Base-by-base conservation (phyloP, 2,329 filamentous ascomycete genomes). In the Tolypocladium guangdongense region DNA sequence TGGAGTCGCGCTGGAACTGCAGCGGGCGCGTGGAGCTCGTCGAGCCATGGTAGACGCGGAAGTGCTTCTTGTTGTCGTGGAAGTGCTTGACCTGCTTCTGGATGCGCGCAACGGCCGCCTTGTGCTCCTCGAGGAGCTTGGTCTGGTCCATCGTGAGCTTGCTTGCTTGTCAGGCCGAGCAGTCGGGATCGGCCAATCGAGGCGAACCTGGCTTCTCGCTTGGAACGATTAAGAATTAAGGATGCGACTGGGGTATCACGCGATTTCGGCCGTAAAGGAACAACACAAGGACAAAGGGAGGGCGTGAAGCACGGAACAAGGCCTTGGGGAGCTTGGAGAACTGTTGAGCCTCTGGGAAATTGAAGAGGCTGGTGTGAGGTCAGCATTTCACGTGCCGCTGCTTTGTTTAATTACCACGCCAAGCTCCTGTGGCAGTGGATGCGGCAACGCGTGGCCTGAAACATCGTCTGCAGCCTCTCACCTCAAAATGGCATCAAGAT, bases 1-100 rank as follows among this genome's bases (percentile, higher is more conserved):
- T 70, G 53, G 70, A 64, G 53, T 66, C 66, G 52, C 64, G 64
- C 16, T 62, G 64, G 57, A 68, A 68, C 50, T 58, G 56, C 54
- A 63, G 51, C 39, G 76, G 75, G 20, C 81, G 75, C 48, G 81
- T 84, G 55, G 76, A 81, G 63, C 82, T 82, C 27, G 81, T 83
- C 0, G 78, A 78, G 57, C 81, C 81, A 69, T 84, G 81, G 56
- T 75, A 79, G 60, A 84, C 81, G 24, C 80, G 73, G 65, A 82
- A 84, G 24, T 77, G 74, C 63, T 63, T 62, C 59, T 63, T 63
- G 51, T 56, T 56, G 54, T 64, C 60, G 57, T 64, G 53, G 50
- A 64, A 64, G 58, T 59, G 53, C 54, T 61, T 62, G 58, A 64
- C 61, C 49, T 62, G 60, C 51, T 62, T 38, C 51, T 63, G 61